Conservation (phyloP, 495 filamentous ascomycete species). For the Penicillium steckii region DNA sequence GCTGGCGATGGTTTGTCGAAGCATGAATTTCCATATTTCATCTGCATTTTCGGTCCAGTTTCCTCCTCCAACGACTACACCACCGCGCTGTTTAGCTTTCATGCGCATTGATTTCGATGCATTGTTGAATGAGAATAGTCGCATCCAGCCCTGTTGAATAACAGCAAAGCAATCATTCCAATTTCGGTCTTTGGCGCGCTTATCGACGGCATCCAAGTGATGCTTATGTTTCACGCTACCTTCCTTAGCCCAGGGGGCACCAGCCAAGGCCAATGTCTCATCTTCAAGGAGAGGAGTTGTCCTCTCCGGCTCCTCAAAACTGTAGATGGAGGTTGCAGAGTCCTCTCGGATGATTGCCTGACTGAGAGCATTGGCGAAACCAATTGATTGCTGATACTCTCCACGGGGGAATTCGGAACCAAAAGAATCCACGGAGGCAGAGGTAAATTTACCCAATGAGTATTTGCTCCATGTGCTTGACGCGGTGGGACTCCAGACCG, state of each 20-base stretch:
- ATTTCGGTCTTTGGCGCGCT: conserved; percentile 85
- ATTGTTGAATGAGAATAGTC: conserved; percentile 85
- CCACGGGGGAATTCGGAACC: conserved; percentile 73
- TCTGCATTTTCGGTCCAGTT: conserved; percentile 98
- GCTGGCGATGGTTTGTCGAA: conserved; percentile 90
- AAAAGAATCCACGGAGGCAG: conserved; percentile 87
- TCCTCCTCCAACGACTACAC: conserved; percentile 81
- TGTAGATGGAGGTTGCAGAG: conserved; percentile 52
- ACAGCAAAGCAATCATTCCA: conserved; percentile 99
- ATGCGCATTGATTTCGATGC: conserved; percentile 69
- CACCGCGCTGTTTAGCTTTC: conserved; percentile 61
- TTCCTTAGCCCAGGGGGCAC: conserved; percentile 97
- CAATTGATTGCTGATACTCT: conserved; percentile 94
- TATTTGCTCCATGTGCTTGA: conserved; percentile 95
- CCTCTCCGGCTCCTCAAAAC: conserved; percentile 51
- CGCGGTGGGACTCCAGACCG: conserved; percentile 85
- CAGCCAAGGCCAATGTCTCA: conserved; percentile 83
- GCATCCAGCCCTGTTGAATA: conserved; percentile 93
- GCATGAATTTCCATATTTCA: conserved; percentile 77
- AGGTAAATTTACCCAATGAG: conserved; percentile 83
- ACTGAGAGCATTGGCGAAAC: conserved; percentile 94
- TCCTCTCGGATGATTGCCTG: conserved; percentile 97
- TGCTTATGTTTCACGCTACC: conserved; percentile 95
- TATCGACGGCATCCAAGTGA: conserved; percentile 84
- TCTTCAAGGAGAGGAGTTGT: conserved; percentile 80